These are phyloP conservation scores for Leishmania martiniquensis DNA, from an alignment of 208 protist genomes.

Conservation along the genomic window DNA sequence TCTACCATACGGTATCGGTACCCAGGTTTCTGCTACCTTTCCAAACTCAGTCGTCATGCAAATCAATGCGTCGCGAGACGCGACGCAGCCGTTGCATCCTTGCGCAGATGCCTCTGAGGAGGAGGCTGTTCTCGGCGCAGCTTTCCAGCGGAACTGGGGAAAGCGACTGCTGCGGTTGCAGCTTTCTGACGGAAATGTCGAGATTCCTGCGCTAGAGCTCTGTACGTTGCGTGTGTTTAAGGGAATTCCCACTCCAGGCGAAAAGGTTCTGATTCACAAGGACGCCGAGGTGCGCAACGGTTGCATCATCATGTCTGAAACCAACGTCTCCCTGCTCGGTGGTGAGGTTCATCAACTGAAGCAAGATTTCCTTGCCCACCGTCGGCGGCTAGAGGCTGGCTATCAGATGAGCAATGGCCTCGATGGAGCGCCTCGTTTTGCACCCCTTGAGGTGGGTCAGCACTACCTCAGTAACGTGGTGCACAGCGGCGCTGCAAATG, in stretches of 20 bases:
- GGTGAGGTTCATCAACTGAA: slow-evolving; percentile 78
- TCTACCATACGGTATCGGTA: slow-evolving; percentile 59
- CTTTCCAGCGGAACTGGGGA: slow-evolving; percentile 49
- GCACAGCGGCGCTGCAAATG: background rate
- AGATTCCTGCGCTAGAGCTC: slow-evolving; percentile 78
- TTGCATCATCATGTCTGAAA: slow-evolving; percentile 73
- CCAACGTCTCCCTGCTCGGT: slow-evolving; percentile 53
- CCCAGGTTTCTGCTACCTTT: slow-evolving; percentile 45
- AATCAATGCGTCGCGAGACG: slow-evolving; percentile 72
- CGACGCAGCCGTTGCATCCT: slow-evolving; percentile 81
- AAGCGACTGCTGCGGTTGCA: slow-evolving; percentile 71
- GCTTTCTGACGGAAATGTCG: slow-evolving; percentile 67
- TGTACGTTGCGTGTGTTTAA: slow-evolving; percentile 64
- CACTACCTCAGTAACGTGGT: slow-evolving; percentile 18
- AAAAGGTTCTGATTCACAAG: slow-evolving; percentile 74
- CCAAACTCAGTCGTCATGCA: slow-evolving; percentile 67
- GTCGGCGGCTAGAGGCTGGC: slow-evolving; percentile 48
- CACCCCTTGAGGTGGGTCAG: slow-evolving; percentile 55
- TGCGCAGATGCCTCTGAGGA: slow-evolving; percentile 62
- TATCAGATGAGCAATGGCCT: slow-evolving; percentile 60
- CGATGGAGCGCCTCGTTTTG: slow-evolving; percentile 71
- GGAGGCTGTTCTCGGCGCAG: slow-evolving; percentile 47
- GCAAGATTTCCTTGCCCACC: slow-evolving; percentile 63
- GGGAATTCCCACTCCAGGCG: slow-evolving; percentile 70
- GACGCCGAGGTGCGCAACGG: slow-evolving; percentile 74